Base-by-base conservation (phyloP, 345 rosid genomes). In the Citropsis articulata region DNA sequence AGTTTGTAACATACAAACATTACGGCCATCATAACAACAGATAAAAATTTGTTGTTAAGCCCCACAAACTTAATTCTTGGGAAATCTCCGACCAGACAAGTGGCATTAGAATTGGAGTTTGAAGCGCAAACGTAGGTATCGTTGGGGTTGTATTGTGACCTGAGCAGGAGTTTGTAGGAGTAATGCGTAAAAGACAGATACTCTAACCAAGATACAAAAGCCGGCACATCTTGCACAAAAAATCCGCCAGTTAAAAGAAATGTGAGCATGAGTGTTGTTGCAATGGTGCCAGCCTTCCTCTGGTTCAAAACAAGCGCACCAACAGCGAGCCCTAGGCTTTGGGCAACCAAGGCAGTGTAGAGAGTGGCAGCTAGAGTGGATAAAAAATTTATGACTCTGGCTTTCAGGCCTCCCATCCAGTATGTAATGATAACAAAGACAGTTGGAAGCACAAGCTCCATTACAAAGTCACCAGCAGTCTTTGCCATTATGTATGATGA, bases 401-500 rank as follows among this genome's bases (percentile, higher is more conserved):
- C 81, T 66, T 87, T 89, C 30, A 93, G 77, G 31, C 97, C 97
- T 25, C 91, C 90, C 96, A 93, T 92, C 90, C 87, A 87, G 73
- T 95, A 95, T 3, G 94, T 88, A 81, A 91, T 83, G 74, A 40
- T 25, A 55, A 91, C 76, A 48, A 90, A 95, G 30, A 68, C 21
- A 0, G 87, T 79, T 1, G 99, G 99, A 50, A 92, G 91, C 36
- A 85, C 80, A 18, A 92, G 94, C 76, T 91, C 96, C 93, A 91
- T 85, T 10, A 95, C 94, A 9, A 95, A 93, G 79, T 94, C 97
- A 12, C 89, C 84, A 0, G 81, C 70, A 5, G 81, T 78, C 33
- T 89, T 84, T 5, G 99, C 87, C 83, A 95, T 78, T 90, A 95
- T 91, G 82, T 92, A 95, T 22, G 99, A 86, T 1, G 98, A 94